Base-by-base conservation (phyloP, 1,139 yeast species). In the Geotrichum europaeum region DNA sequence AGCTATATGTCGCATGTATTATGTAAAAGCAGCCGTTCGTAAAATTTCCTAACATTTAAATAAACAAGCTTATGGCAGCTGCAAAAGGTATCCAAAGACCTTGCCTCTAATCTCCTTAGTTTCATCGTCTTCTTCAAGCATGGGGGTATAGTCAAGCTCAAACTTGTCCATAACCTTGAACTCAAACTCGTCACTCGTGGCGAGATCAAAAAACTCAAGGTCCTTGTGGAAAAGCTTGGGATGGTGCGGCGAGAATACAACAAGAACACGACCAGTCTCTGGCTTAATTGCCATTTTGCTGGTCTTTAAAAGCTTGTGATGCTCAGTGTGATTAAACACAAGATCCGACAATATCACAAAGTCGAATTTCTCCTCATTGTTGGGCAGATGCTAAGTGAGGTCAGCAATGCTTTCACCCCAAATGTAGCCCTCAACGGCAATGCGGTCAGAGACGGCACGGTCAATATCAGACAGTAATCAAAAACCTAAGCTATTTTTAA, bases 311-410 rank as follows among this genome's bases (percentile, higher is more conserved):
- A 94, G 78, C 71, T 90, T 89, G 58, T 73, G 77, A 73, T 94
- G 99, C 72, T 94, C 97, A 0, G 96, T 85, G 72, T 94, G 99
- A 73, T 94, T 94, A 78, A 94, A 94, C 0, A 94, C 89, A 57
- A 94, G 81, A 74, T 94, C 99, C 60, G 96, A 87, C 62, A 94
- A 75, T 47, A 94, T 88, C 49, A 94, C 82, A 62, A 89, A 75
- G 70, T 94, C 98, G 71, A 87, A 94, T 68, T 84, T 86, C 63
- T 78, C 80, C 13, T 18, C 51, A 15, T n/a, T 36, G 7, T 13
- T 45, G 52, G 25, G 28, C 22, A 18, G 56, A 28, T 52, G 18
- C 24, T 36, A 13, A 81, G 69, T 40, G 88, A 67, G 25, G 82
- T 79, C 45, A 73, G 69, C 57, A 64, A 81, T 78, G 59, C 85